phyloP scores from a whole-genome alignment of 495 filamentous ascomycete species.

The Penicillium pancosmium region DNA sequence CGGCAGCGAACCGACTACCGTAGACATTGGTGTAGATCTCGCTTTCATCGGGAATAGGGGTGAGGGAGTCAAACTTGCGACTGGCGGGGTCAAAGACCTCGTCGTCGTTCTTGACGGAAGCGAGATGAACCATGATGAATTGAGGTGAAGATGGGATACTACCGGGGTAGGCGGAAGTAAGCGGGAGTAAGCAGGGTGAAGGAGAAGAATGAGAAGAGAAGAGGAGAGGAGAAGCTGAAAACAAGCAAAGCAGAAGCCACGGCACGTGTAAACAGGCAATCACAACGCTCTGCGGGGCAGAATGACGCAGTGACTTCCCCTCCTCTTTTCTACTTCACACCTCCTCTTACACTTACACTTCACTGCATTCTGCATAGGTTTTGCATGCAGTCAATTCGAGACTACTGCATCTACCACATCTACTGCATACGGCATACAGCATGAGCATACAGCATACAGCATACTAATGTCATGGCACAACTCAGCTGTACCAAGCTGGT shows the following conservation, averaged over 20 bases:
- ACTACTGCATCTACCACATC: too few relatives aligned
- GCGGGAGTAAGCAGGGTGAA: background rate
- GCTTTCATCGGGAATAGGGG: slow-evolving; percentile 46
- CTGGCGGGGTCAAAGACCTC: slow-evolving; percentile 23
- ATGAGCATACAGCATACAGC: too few relatives aligned
- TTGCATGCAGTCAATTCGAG: too few relatives aligned
- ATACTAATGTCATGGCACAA: background rate
- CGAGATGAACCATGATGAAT: slow-evolving; percentile 44
- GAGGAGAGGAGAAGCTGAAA: background rate
- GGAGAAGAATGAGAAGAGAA: slow-evolving; percentile 2
- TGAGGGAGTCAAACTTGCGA: slow-evolving; percentile 35
- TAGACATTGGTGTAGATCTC: slow-evolving; percentile 78
- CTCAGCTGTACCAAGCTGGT: background rate
- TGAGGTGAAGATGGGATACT: background rate
- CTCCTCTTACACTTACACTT: slow-evolving; percentile 5
- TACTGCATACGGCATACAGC: too few relatives aligned
- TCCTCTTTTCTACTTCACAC: background rate
- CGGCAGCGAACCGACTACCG: slow-evolving; percentile 75
- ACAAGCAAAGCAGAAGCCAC: background rate
- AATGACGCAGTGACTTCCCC: slow-evolving; percentile 16
- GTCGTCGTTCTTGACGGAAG: slow-evolving; percentile 37
- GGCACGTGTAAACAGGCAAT: slow-evolving; percentile 1
- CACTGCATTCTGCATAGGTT: background rate
- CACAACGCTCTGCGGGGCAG: slow-evolving; percentile 3
- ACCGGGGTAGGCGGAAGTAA: background rate